These are phyloP conservation scores for Cicer bijugum DNA, from an alignment of 306 rosid species.

Conservation along the genomic window DNA sequence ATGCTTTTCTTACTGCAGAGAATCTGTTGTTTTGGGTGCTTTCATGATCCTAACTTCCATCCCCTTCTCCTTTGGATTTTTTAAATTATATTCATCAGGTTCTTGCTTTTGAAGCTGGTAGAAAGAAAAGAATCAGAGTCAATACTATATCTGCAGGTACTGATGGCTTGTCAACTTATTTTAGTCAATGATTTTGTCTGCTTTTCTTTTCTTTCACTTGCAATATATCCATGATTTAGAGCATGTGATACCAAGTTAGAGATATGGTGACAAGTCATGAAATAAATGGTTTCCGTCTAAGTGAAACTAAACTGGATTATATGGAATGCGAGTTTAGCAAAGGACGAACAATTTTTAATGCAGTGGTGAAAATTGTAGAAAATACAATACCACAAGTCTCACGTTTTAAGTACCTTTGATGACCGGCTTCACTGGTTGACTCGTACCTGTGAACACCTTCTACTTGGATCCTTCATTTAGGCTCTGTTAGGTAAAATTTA, in stretches of 20 bases:
- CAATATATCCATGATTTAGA: conserved; percentile 10
- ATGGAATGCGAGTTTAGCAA: background rate
- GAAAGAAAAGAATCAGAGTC: conserved; percentile 83
- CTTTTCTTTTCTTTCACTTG: conserved; percentile 16
- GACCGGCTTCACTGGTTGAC: too few relatives aligned
- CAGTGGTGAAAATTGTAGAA: background rate
- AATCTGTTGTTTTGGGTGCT: background rate
- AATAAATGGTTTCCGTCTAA: background rate
- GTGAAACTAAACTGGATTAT: background rate
- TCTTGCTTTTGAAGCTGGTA: conserved; percentile 97
- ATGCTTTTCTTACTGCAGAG: too few relatives aligned
- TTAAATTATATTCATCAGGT: conserved; percentile 53
- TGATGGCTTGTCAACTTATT: conserved; percentile 1
- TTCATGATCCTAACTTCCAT: conserved; percentile 1
- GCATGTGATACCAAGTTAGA: conserved; percentile 5
- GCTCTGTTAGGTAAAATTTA: too few relatives aligned
- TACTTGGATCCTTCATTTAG: too few relatives aligned
- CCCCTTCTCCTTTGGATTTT: background rate
- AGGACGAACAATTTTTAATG: too few relatives aligned
- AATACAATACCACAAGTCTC: background rate
- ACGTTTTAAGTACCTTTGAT: too few relatives aligned
- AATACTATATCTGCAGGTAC: conserved; percentile 92
- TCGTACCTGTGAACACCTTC: too few relatives aligned
- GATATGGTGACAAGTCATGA: background rate
- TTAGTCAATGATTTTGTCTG: conserved; percentile 1